Conservation (phyloP, 345 rosid genomes). For the Trapa bicornis region DNA sequence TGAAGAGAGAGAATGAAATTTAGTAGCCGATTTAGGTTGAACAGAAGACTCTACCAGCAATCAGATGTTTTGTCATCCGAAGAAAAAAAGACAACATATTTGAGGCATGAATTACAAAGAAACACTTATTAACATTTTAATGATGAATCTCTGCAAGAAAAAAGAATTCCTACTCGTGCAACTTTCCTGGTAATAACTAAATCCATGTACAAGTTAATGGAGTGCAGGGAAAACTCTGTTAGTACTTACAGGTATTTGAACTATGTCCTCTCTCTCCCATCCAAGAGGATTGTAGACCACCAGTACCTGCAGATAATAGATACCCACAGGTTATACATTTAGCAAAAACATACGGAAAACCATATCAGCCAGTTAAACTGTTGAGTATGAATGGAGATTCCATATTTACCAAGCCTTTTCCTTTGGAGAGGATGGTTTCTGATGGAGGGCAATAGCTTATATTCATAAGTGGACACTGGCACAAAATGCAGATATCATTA, state of each 20-base stretch:
- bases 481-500: neutral
- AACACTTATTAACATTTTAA: neutral
- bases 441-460: constrained; percentile 87
- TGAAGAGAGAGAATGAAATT: neutral
- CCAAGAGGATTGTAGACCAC: constrained; percentile 90
- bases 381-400: constrained; percentile 1
- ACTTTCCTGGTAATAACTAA: neutral
- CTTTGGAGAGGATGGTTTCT: constrained; percentile 47
- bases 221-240: neutral
- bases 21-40: neutral
- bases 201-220: neutral
- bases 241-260: constrained; percentile 77
- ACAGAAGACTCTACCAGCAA: neutral
- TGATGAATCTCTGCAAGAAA: neutral
- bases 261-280: constrained; percentile 79
- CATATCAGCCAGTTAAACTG: constrained; percentile 3
- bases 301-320: constrained; percentile 31
- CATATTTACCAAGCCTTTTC: constrained; percentile 59
- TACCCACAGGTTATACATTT: constrained; percentile 8
- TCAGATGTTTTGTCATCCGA: neutral
- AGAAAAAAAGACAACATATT: neutral
- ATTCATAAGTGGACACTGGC: constrained; percentile 91
- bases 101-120: neutral
- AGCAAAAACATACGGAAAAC: constrained; percentile 9
- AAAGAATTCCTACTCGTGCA: neutral